Percentiles rank a stretch among this genome's conserved stretches.
Conservation (phyloP, 768 basidiomycete species). For the Mycena belliarum region DNA sequence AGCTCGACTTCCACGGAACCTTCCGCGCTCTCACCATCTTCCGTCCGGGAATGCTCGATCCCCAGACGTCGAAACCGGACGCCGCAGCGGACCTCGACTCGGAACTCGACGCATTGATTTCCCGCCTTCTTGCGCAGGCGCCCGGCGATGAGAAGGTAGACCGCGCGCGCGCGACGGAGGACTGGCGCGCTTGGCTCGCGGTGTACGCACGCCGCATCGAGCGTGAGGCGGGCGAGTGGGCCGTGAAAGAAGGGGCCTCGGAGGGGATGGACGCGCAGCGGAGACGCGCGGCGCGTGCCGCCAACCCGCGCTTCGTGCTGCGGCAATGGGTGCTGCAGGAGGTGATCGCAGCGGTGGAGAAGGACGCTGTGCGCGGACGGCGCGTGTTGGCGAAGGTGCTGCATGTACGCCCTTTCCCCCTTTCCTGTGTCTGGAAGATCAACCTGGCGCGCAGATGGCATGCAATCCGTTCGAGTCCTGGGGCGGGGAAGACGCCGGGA, state of each 20-base stretch:
- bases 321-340: conserved; percentile 97
- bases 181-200: conserved; percentile 66
- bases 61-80: not conserved
- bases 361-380: conserved; percentile 63
- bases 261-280: conserved; percentile 47
- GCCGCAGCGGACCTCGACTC: not conserved
- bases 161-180: conserved; percentile 43
- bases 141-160: conserved; percentile 47
- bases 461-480: conserved; percentile 82
- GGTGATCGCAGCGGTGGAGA: conserved; percentile 76
- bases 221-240: conserved; percentile 52
- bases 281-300: conserved; percentile 49
- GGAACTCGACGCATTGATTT: conserved; percentile 44
- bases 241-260: conserved; percentile 14
- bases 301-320: conserved; percentile 90
- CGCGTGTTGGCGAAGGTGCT: conserved; percentile 77
- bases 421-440: no score
- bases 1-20: conserved; percentile 86
- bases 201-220: conserved; percentile 61
- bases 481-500: conserved; percentile 70
- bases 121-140: conserved; percentile 45
- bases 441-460: conserved; percentile 63
- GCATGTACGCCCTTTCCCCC: conserved; percentile 51
- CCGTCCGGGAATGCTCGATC: conserved; percentile 40
- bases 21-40: conserved; percentile 76